These are phyloP conservation scores for Antitrichia curtipendula DNA, from an alignment of 225 moss, liverwort and hornwort genomes.

Conservation along the genomic window DNA sequence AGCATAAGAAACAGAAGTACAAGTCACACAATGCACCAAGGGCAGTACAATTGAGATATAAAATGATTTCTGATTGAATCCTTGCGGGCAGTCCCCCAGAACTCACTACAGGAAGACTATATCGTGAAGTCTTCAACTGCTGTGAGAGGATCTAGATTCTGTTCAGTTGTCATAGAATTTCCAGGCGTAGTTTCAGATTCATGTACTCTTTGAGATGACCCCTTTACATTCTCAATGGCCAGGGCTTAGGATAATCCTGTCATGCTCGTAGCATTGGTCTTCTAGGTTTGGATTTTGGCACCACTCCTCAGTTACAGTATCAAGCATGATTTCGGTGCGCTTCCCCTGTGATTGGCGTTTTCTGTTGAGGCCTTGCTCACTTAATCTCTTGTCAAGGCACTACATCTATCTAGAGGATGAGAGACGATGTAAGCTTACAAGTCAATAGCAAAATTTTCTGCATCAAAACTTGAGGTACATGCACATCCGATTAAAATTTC, in stretches of 20 bases:
- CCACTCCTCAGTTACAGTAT: neutral
- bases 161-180: neutral
- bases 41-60: neutral
- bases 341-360: neutral
- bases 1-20: neutral
- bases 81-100: neutral
- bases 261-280: neutral
- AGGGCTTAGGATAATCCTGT: neutral
- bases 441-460: neutral
- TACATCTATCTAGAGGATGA: neutral
- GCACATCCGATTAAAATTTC: neutral
- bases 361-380: neutral
- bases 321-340: neutral
- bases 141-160: neutral
- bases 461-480: too few relatives aligned
- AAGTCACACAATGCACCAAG: neutral
- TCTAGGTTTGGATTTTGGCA: neutral
- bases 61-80: neutral
- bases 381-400: neutral
- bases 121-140: neutral
- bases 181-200: neutral
- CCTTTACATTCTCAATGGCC: neutral
- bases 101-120: neutral
- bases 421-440: neutral
- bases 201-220: neutral